Base-by-base conservation (phyloP, 139 green algal genomes). In the Micromonas commoda region DNA sequence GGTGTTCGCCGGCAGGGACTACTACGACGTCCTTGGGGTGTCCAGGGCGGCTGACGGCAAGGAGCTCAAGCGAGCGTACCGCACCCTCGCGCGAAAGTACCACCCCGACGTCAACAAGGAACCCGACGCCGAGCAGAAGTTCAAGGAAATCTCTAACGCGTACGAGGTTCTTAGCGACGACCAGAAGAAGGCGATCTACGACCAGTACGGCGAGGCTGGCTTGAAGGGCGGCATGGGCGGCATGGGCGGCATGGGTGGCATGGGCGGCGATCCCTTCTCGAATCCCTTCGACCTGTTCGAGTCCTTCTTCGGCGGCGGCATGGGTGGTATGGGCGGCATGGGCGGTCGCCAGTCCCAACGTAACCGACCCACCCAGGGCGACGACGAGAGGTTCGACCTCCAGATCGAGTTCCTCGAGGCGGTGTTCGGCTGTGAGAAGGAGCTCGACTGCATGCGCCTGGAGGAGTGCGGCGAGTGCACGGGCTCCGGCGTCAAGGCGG, bases 231-330 rank as follows among this genome's bases (percentile, higher is more conserved):
- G 83, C 33, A 84, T 81, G 24, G 86, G 71, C 63, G 81, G 81
- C 45, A 82, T 79, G 39, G 86, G 81, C 28, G 81, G 75, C 70
- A 76, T 57, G 4, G 72, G 72, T 24, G 65, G 64, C 32, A 73
- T 79, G 71, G 88, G 92, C 6, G 68, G 68, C 38, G 68, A 63
- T 37, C 26, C 26, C 67, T 97, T 95, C 77, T 89, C 80, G 68
- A 98, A 97, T 85, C 96, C 96, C 24, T 97, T 99, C 77, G 94
- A 98, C 81, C 83, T 99, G 28, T 99, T 99, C 80, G 94, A 99
- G 86, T 88, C 83, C 19, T 97, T 99, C 85, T 99, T 99, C 76
- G 91, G 94, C 28, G 89, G 86, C 38, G 63, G 74, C 21, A 72
- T 60, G 31, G 85, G 88, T 70, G 85, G 86, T 35, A 80, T 85